Evolutionary conservation across 768 basidiomycete genomes (phyloP).

Genomic region (Trametes gibbosa): DNA sequence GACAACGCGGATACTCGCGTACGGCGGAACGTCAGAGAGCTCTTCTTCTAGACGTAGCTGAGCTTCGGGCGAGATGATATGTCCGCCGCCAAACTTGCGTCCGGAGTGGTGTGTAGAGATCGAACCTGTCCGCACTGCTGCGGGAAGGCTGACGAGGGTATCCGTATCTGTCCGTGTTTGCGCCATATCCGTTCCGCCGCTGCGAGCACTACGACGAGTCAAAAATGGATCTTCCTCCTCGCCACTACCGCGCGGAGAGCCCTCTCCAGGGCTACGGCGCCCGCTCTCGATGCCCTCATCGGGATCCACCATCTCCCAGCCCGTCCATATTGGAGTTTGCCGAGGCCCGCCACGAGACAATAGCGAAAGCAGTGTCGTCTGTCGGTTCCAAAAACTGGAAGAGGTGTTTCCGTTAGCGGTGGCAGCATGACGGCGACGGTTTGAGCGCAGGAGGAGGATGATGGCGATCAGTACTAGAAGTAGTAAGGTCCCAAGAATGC

Average conservation of each 20-base stretch:
- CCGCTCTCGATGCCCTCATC: slow-evolving; percentile 12
- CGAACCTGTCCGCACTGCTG: slow-evolving; percentile 18
- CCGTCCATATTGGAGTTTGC: slow-evolving; percentile 31
- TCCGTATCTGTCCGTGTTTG: slow-evolving; percentile 27
- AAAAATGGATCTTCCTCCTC: slow-evolving; percentile 66
- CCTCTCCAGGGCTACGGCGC: slow-evolving; percentile 46
- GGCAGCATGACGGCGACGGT: slow-evolving; percentile 22
- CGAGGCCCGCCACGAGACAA: slow-evolving; percentile 17
- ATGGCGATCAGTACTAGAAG: slow-evolving; percentile 54
- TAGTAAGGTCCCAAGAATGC: slow-evolving; percentile 57
- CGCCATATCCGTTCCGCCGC: slow-evolving; percentile 21
- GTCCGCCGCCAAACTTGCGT: slow-evolving; percentile 30
- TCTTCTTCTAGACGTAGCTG: slow-evolving; percentile 36
- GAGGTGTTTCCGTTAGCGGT: slow-evolving; percentile 21
- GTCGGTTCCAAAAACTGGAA: slow-evolving; percentile 41
- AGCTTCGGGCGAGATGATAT: slow-evolving; percentile 37
- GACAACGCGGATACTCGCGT: slow-evolving; percentile 26
- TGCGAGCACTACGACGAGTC: slow-evolving; percentile 23
- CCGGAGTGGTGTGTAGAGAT: slow-evolving; percentile 16
- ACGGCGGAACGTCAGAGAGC: slow-evolving; percentile 24
- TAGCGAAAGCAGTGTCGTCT: slow-evolving; percentile 25
- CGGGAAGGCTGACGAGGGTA: slow-evolving; percentile 31
- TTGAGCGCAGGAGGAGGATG: slow-evolving; percentile 37
- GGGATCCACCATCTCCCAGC: slow-evolving; percentile 32
- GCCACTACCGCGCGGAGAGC: slow-evolving; percentile 65